Evolutionary conservation across 495 filamentous ascomycete genomes (phyloP).

Genomic region (Talaromyces nanjingensis): DNA sequence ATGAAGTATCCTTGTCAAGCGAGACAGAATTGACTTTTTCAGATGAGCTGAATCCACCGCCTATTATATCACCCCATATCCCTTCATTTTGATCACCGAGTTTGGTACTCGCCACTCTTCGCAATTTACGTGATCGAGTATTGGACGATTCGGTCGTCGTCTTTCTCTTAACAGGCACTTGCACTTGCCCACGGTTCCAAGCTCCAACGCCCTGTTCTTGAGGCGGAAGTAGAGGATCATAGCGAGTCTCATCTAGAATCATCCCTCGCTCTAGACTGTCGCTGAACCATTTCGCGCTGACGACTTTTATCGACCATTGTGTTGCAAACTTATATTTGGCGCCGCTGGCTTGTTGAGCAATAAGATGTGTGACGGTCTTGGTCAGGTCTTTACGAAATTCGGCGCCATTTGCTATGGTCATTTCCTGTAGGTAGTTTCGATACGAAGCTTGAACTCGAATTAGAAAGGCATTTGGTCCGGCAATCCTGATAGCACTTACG

Average conservation of each 20-base stretch:
- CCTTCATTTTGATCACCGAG: constrained; percentile 70
- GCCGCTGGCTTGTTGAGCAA: constrained; percentile 70
- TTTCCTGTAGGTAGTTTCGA: constrained; percentile 59
- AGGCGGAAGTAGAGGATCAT: constrained; percentile 61
- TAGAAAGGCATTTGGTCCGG: constrained; percentile 8
- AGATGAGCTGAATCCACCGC: constrained; percentile 32
- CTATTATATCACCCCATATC: constrained; percentile 85
- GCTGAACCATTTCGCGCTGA: constrained; percentile 76
- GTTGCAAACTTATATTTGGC: constrained; percentile 83
- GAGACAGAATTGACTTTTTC: constrained; percentile 10
- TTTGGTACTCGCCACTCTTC: constrained; percentile 72
- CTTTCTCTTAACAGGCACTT: constrained; percentile 23
- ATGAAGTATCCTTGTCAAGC: background rate
- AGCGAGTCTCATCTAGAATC: constrained; percentile 77
- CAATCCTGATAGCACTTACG: constrained; percentile 40
- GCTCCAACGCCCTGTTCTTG: constrained; percentile 72
- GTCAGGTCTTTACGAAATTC: constrained; percentile 82
- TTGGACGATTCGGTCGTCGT: constrained; percentile 20
- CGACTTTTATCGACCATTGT: constrained; percentile 69
- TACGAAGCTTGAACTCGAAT: constrained; percentile 45
- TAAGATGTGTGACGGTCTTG: constrained; percentile 72
- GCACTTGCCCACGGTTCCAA: constrained; percentile 49
- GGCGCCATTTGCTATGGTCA: constrained; percentile 61
- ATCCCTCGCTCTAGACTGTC: constrained; percentile 88
- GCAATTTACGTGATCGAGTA: constrained; percentile 54